These are phyloP conservation scores for Hordeum pubiflorum DNA, from an alignment of 202 grass and related monocot genomes.

Conservation along the genomic window DNA sequence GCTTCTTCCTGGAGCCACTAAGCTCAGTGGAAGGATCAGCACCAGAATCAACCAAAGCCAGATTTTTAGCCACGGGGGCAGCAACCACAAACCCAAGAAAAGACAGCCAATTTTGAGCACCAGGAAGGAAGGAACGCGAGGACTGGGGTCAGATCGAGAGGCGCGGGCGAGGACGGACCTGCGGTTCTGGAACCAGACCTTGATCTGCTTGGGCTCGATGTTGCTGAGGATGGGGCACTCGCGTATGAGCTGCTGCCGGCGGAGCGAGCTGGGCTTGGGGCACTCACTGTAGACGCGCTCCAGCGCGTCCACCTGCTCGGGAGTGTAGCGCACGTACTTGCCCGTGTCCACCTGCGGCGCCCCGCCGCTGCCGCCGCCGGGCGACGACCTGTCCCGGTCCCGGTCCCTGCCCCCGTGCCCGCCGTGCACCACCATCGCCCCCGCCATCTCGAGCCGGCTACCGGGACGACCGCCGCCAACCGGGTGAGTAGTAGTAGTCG, in stretches of 20 bases:
- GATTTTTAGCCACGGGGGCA: neutral
- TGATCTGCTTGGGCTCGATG: conserved; percentile 98
- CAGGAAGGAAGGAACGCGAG: neutral
- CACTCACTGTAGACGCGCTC: conserved; percentile 95
- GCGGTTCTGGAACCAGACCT: conserved; percentile 99
- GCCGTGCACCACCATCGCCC: conserved; percentile 35
- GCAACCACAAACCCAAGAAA: neutral
- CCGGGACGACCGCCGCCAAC: conserved; percentile 14
- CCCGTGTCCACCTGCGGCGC: conserved; percentile 65
- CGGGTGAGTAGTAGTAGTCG: neutral
- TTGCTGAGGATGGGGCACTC: conserved; percentile 80
- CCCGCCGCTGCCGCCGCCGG: conserved; percentile 37
- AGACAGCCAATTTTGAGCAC: neutral
- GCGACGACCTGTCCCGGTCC: conserved; percentile 32
- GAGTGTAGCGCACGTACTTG: conserved; percentile 95
- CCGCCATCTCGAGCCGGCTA: conserved; percentile 34
- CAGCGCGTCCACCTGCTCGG: conserved; percentile 95
- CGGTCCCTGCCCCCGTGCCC: neutral
- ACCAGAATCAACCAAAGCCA: neutral
- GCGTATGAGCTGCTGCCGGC: conserved; percentile 83
- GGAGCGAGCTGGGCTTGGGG: conserved; percentile 91
- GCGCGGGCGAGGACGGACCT: conserved; percentile 38
- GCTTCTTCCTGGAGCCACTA: neutral
- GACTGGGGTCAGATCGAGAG: neutral
- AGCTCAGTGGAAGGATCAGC: conserved; percentile 16